Base-by-base conservation (phyloP, 2,329 filamentous ascomycete genomes). In the Corynespora cassiicola region DNA sequence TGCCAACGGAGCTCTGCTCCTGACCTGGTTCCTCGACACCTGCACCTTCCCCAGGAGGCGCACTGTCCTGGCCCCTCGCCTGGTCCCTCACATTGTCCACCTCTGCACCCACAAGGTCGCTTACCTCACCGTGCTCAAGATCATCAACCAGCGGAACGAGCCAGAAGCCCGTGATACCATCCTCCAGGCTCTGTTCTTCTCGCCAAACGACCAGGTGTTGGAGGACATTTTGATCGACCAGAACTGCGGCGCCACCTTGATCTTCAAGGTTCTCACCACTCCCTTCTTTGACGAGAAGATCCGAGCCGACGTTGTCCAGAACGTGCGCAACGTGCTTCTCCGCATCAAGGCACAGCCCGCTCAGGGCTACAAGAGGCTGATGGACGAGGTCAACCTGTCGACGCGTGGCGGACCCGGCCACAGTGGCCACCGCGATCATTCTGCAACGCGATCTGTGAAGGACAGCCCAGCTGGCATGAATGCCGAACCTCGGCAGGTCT, bases 41-140 rank as follows among this genome's bases (percentile, higher is more conserved):
- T 99, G 94, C 78, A 96, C 88, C 10, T 96, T 97, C 75, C 90
- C 92, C 22, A 84, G 87, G 54, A 87, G 94, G 50, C 87, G 94
- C 42, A 95, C 89, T 16, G 91, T 97, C 18, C 78, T 99, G 38
- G 91, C 94, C 28, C 94, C 94, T 14, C 85, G 91, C 54, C 82
- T 99, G 16, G 90, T 96, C 11, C 91, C 94, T 25, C 90, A 95
- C 64, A 78, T 99, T 20, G 90, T 96, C 16, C 90, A 96, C 64
- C 80, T 99, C 6, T 97, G 94, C 77, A 97, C 94, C 0, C 94
- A 99, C 77, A 97, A 97, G 77, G 92, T 99, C 39, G 94, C 94
- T 0, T 97, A 97, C 63, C 78, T 97, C 45, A 99, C 94, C 0
- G 92, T 99, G 1, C 77, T 99, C 41, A 99, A 99, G 75, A 90